These are phyloP conservation scores for Helicostylum pulchrum DNA, from an alignment of 192 early-diverging fungal species.

Conservation along the genomic window DNA sequence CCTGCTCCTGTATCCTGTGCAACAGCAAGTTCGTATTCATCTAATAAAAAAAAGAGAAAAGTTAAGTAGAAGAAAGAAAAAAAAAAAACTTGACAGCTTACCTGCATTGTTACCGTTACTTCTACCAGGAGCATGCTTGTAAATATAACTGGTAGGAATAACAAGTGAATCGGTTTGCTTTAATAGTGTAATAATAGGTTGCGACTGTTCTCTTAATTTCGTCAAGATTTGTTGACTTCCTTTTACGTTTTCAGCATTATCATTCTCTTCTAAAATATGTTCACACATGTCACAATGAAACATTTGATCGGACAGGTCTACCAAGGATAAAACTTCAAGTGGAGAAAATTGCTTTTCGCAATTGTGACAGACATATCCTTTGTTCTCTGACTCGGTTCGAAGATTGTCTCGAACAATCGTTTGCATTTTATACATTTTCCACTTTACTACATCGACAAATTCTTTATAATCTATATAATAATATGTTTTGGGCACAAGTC, in stretches of 20 bases:
- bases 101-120: slow-evolving; percentile 39
- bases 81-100: slow-evolving; percentile 6
- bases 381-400: slow-evolving; percentile 65
- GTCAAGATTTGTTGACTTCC: slow-evolving; percentile 53
- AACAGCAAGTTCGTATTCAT: slow-evolving; percentile 59
- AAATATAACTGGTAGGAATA: slow-evolving; percentile 51
- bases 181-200: slow-evolving; percentile 69
- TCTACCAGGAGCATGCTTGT: slow-evolving; percentile 44
- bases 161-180: slow-evolving; percentile 67
- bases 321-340: slow-evolving; percentile 56
- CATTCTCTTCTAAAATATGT: slow-evolving; percentile 56
- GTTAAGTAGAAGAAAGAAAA: not conserved
- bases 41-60: slow-evolving; percentile 12
- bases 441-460: slow-evolving; percentile 93
- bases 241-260: slow-evolving; percentile 56
- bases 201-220: slow-evolving; percentile 66
- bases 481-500: slow-evolving; percentile 60
- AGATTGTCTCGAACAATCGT: slow-evolving; percentile 53
- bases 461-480: slow-evolving; percentile 91
- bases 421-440: slow-evolving; percentile 85
- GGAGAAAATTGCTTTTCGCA: slow-evolving; percentile 59
- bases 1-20: slow-evolving; percentile 63
- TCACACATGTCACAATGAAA: slow-evolving; percentile 65
- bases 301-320: slow-evolving; percentile 38
- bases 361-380: slow-evolving; percentile 62